Evolutionary conservation across 768 basidiomycete genomes (phyloP), one percentile per base, ranked within the genome.

Genomic region (Lactarius sanguifluus): DNA sequence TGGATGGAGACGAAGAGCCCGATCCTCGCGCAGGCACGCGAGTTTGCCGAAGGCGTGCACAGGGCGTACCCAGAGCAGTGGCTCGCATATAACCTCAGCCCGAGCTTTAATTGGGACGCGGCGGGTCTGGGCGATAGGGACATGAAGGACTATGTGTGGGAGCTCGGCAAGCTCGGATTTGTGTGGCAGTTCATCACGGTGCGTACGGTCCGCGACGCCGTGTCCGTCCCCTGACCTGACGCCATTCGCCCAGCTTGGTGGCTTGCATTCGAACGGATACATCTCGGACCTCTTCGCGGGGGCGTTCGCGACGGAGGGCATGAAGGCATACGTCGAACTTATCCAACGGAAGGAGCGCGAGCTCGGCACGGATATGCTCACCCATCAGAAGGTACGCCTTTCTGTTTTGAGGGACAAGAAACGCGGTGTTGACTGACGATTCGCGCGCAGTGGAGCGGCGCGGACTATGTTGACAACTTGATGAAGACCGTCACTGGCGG

Each of bases 101-200:
- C 95, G 13, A 94, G 92, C 58, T 94, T 94, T 82, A 94, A 94
- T 72, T 94, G 92, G 91, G 91, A 92, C 71, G 94, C 93, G 1
- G 96, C 96, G 16, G 97, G 97, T 18, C 83, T 99, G 20, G 86
- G 84, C 52, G 84, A 88, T 72, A 81, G 82, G 69, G 93, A 95
- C 71, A 98, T 94, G 94, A 83, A 92, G 76, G 79, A 82, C 45
- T 98, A 85, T 75, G 85, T 98, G 43, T 96, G 96, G 96, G 84
- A 93, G 73, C 82, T 99, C 30, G 96, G 93, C 57, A 96, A 91
- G 81, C 86, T 97, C 57, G 96, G 96, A 41, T 98, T 98, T 78
- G 89, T 95, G 72, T 98, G 96, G 95, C 96, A 98, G 77, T 98
- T 99, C 81, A 97, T 98, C 78, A 97, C 96, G 71, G 93, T 95